phyloP scores from a whole-genome alignment of 768 basidiomycete species.

The Suillus decipiens region DNA sequence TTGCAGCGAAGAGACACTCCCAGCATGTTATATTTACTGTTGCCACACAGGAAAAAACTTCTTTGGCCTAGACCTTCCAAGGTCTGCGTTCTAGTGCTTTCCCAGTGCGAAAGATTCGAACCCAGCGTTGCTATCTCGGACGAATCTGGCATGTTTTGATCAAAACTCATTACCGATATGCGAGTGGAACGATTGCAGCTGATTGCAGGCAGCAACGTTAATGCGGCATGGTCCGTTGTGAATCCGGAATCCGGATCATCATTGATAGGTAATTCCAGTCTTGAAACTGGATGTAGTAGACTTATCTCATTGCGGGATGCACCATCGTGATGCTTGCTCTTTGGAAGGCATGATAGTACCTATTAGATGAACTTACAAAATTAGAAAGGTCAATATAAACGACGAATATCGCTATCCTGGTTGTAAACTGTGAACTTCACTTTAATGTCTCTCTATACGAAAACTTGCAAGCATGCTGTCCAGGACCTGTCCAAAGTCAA shows the following conservation, averaged over 20 bases:
- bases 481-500: slow-evolving; percentile 12
- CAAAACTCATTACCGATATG: background rate
- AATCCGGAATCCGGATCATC: background rate
- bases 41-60: background rate
- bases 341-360: background rate
- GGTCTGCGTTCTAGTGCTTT: background rate
- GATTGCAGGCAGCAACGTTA: background rate
- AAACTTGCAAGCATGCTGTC: slow-evolving; percentile 19
- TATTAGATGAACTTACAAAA: slow-evolving; percentile 3
- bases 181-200: background rate
- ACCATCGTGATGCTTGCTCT: background rate
- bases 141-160: background rate
- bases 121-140: background rate
- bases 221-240: background rate
- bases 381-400: background rate
- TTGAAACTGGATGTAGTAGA: background rate
- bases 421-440: background rate
- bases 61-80: background rate
- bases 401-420: background rate
- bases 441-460: slow-evolving; percentile 12
- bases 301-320: background rate
- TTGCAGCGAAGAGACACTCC: background rate
- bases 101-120: background rate
- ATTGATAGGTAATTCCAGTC: background rate
- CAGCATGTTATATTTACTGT: background rate